Base-by-base conservation (phyloP, 257 asterid species). In the Forsythia suspensa region DNA sequence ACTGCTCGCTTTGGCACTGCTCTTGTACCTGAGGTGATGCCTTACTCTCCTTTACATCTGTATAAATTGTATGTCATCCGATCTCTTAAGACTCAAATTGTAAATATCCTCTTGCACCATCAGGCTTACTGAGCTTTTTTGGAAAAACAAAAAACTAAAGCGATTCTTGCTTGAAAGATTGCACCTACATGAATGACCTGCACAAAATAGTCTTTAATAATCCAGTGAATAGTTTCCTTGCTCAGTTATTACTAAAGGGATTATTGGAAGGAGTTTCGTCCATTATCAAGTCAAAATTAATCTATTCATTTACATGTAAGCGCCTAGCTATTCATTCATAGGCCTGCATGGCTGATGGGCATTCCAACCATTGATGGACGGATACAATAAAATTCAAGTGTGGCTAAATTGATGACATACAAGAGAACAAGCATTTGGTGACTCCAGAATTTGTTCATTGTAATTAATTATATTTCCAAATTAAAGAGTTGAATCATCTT, bases 1-100 rank as follows among this genome's bases (percentile, higher is more conserved):
- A 95, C 99, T 20, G 99, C 97, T 86, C 99, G 99, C 76, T 96
- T 93, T 87, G 99, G 99, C 79, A 92, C 99, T 10, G 99, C 99
- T 57, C 96, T 96, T 77, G 93, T 94, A 65, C 98, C 98, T 44
- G 93, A 94, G 98, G 98, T 93, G 81, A 84, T 71, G 72, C 37
- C 69, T 20, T 77, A 55, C 77, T 48, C 77, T 77, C 57, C 70
- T 68, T 74, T 55, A 18, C 71, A 69, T 78, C 34, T 61, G 8
- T 2, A 74, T 80, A 43, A 37, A 66, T 80, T 70, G 37, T 29
- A 48, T 82, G 66, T 57, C 34, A n/a, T 57, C 66, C n/a, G 36
- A 18, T 57, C 66, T 57, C 66, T 57, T 57, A 57, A 6, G 66
- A 57, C 29, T 11, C 11, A 6, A 57, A 20, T 11, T 57, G 66